Evolutionary conservation across 768 basidiomycete species (phyloP).

Genomic region (Crepidotus variabilis): DNA sequence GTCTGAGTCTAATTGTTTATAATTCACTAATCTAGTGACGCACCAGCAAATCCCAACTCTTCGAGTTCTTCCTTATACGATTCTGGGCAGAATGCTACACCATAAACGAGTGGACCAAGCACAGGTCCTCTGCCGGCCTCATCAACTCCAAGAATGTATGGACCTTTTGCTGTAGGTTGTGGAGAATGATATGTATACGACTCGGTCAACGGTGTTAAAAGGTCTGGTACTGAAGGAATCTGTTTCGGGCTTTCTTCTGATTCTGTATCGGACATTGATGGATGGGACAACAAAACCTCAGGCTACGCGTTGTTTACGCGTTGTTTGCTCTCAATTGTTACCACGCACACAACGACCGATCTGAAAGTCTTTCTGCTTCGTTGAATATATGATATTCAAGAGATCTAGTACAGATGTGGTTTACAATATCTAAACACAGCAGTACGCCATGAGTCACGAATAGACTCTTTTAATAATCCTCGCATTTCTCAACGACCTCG

Average conservation of each 20-base stretch:
- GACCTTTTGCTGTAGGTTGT: constrained; percentile 62
- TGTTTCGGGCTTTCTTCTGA: background rate
- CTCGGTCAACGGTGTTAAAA: constrained; percentile 52
- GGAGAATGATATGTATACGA: constrained; percentile 82
- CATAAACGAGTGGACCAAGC: constrained; percentile 93
- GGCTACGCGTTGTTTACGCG: constrained; percentile 4
- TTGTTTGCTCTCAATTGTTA: constrained; percentile 5
- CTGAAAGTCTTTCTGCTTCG: too few relatives aligned
- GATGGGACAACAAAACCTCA: background rate
- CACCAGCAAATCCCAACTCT: constrained; percentile 87
- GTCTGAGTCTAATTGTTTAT: background rate
- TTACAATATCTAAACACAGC: too few relatives aligned
- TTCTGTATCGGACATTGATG: background rate
- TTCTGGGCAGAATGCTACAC: constrained; percentile 87
- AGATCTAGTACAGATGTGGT: too few relatives aligned
- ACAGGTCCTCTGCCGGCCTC: constrained; percentile 97
- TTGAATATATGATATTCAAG: constrained; percentile 1
- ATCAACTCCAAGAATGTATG: constrained; percentile 97
- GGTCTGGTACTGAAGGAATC: constrained; percentile 57
- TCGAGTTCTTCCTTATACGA: constrained; percentile 74
- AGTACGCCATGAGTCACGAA: too few relatives aligned
- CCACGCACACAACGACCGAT: too few relatives aligned
- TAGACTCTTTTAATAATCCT: too few relatives aligned
- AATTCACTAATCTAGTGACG: constrained; percentile 9
- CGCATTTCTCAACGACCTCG: constrained; percentile 12